phyloP scores from a whole-genome alignment of 1,284 basidiomycete species.

The Ceratobasidium sp. region DNA sequence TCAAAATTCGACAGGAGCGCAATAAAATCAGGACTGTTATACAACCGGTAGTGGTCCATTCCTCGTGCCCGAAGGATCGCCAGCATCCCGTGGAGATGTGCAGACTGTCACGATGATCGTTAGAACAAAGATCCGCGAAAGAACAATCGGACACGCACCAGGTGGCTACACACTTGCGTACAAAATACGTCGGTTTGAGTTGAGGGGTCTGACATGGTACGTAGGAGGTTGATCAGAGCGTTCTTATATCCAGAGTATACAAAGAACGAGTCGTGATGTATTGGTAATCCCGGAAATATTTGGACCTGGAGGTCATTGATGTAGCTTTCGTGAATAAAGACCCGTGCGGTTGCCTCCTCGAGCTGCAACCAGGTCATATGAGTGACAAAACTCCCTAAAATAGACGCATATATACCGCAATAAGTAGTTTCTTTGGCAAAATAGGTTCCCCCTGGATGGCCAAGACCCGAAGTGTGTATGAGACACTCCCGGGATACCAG shows the following conservation, averaged over 20 bases:
- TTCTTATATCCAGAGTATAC: conserved; percentile 20
- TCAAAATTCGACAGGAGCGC: conserved; percentile 12
- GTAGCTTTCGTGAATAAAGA: conserved; percentile 20
- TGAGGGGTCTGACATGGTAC: background rate
- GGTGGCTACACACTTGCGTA: background rate
- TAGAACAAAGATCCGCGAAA: background rate
- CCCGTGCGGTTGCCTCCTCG: conserved; percentile 12
- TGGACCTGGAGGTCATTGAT: conserved; percentile 12
- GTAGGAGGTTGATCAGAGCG: conserved; percentile 6
- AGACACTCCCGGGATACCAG: conserved; percentile 26
- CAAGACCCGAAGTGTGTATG: background rate
- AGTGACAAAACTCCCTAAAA: background rate
- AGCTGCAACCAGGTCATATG: background rate
- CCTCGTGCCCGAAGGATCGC: conserved; percentile 21
- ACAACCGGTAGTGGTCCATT: conserved; percentile 18
- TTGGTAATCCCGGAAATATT: background rate
- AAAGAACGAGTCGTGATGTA: conserved; percentile 28
- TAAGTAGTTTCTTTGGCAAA: conserved; percentile 1
- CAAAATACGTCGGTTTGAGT: conserved; percentile 9
- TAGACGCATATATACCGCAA: conserved; percentile 15
- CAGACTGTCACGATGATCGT: background rate
- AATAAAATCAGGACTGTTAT: conserved; percentile 1
- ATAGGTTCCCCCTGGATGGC: background rate
- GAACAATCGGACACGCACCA: background rate
- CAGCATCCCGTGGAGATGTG: background rate